Evolutionary conservation across 2,329 filamentous ascomycete species (phyloP), one percentile per base, ranked within the genome.

Genomic region (Microsporum audouinii): DNA sequence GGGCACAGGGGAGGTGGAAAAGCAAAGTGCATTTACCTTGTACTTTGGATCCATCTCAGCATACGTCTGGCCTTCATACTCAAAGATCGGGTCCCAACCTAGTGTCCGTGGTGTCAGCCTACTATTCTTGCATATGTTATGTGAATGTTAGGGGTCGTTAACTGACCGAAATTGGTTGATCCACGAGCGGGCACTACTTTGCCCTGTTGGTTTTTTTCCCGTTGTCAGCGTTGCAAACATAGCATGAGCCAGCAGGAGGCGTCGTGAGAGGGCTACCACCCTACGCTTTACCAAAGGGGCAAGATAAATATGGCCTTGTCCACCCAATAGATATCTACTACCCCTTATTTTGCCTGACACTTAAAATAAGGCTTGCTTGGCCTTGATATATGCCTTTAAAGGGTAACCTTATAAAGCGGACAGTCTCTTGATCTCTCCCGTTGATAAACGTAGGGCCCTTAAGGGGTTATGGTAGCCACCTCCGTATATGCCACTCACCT

Each of bases 71-170:
- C 91, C 91, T 65, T 95, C 82, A 67, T 95, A 92, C 76, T 99
- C 94, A 69, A 99, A 99, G 65, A 95, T 87, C 1, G 94, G 85
- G 73, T 99, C 94, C 94, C 94, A 99, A 53, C 92, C 91, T 95
- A 65, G n/a, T 31, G 56, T 53, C 10, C 17, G 5, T 58, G 36
- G 31, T 51, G 47, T 65, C 55, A 65, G 60, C 29, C 41, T 34
- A 3, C 14, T 55, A 31, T 67, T 57, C 66, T 66, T 67, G 34
- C 61, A 55, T 58, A 60, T 31, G 12, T 7, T 41, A 29, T 31
- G 23, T 14, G 51, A 53, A 31, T 14, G 39, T 14, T 41, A 38
- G 17, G 17, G 8, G 33, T 27, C 17, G 43, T 58, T 36, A 43
- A 75, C 84, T 76, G 78, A 92, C 91, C 94, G 72, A 99, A 99